Evolutionary conservation across 2,329 filamentous ascomycete genomes (phyloP).

Genomic region (Hypoxylon sp.): DNA sequence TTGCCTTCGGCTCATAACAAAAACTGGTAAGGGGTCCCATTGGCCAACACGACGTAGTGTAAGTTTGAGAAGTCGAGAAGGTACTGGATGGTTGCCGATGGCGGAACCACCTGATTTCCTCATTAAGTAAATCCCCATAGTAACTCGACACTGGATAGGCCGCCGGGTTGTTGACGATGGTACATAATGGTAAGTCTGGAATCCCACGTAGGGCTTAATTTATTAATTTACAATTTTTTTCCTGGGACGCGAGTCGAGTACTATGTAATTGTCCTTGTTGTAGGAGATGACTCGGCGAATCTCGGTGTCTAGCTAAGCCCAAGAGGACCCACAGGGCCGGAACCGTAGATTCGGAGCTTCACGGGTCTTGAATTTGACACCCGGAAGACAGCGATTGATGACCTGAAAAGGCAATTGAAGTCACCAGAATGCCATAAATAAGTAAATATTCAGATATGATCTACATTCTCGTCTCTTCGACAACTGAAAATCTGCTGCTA

Average conservation of each 20-base stretch:
- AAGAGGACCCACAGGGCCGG: conserved; percentile 33
- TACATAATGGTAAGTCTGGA: conserved; percentile 19
- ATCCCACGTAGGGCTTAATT: conserved; percentile 28
- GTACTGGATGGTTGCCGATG: conserved; percentile 29
- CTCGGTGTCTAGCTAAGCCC: too few relatives aligned
- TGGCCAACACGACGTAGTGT: conserved; percentile 14
- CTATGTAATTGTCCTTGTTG: conserved; percentile 16
- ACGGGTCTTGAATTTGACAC: conserved; percentile 22
- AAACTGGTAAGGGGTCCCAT: conserved; percentile 15
- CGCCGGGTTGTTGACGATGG: conserved; percentile 9
- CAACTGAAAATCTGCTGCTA: conserved; percentile 2
- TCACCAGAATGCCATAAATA: conserved; percentile 1
- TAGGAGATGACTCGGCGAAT: conserved; percentile 35
- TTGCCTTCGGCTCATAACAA: conserved; percentile 9
- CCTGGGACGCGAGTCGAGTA: conserved; percentile 18
- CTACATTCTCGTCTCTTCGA: not conserved
- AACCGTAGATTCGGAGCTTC: conserved; percentile 27
- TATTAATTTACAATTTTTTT: conserved; percentile 17
- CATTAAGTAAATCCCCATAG: conserved; percentile 28
- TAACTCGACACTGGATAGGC: conserved; percentile 29
- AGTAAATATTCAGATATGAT: conserved; percentile 2
- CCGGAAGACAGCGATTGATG: conserved; percentile 11
- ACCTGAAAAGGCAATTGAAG: conserved; percentile 1
- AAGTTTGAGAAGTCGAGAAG: conserved; percentile 29
- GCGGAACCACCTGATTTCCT: conserved; percentile 32